These are phyloP conservation scores for Debaryomyces coudertii DNA, from an alignment of 1,139 yeast species.

Conservation along the genomic window DNA sequence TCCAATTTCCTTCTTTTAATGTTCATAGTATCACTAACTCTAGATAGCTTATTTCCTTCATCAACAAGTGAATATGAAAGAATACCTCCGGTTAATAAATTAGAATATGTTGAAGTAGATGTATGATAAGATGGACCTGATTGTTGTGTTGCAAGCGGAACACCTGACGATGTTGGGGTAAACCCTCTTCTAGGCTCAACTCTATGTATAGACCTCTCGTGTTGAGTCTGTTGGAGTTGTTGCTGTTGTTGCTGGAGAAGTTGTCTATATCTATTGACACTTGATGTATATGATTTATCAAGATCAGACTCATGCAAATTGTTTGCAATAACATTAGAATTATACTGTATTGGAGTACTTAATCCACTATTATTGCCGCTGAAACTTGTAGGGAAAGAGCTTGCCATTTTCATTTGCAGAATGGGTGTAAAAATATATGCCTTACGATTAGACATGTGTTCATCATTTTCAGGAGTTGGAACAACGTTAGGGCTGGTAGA, in stretches of 20 bases:
- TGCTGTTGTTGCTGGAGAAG: constrained; percentile 30
- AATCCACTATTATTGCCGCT: constrained; percentile 12
- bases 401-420: constrained; percentile 45
- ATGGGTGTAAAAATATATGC: constrained; percentile 52
- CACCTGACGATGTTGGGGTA: constrained; percentile 21
- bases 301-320: constrained; percentile 19
- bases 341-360: constrained; percentile 14
- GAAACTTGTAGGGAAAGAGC: constrained; percentile 18
- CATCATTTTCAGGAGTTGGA: constrained; percentile 63
- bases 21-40: constrained; percentile 25
- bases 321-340: constrained; percentile 9
- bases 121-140: constrained; percentile 29
- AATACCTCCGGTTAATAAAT: constrained; percentile 44
- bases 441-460: constrained; percentile 41
- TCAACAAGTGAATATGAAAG: constrained; percentile 40
- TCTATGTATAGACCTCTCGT: constrained; percentile 19
- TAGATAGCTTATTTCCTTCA: constrained; percentile 20
- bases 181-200: constrained; percentile 22
- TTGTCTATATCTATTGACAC: constrained; percentile 23
- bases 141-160: constrained; percentile 18
- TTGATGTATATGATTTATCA: constrained; percentile 21
- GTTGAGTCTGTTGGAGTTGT: constrained; percentile 24
- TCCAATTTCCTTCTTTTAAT: constrained; percentile 28
- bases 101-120: constrained; percentile 40
- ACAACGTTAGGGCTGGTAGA: constrained; percentile 53